These are phyloP conservation scores for Alternaria panax DNA, from an alignment of 2,329 filamentous ascomycete species.

Conservation along the genomic window DNA sequence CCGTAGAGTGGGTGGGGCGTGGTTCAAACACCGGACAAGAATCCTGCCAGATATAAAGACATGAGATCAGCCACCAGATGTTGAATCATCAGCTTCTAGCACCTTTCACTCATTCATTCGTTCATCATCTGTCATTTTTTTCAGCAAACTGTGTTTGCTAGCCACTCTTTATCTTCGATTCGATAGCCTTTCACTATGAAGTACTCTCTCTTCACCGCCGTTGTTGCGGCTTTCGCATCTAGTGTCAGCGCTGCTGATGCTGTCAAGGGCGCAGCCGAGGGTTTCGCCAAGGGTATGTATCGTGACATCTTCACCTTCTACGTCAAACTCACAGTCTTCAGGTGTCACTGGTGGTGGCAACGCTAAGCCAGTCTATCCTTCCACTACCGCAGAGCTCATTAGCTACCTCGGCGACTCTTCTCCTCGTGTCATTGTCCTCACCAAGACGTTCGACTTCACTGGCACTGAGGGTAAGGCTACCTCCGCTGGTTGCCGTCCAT, in stretches of 20 bases:
- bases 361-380: slow-evolving; percentile 32
- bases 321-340: slow-evolving; percentile 1
- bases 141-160: slow-evolving; percentile 33
- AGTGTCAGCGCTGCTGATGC: slow-evolving; percentile 32
- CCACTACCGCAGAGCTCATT: slow-evolving; percentile 59
- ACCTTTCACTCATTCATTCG: slow-evolving; percentile 20
- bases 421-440: slow-evolving; percentile 65
- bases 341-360: slow-evolving; percentile 35
- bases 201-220: slow-evolving; percentile 27
- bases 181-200: slow-evolving; percentile 23
- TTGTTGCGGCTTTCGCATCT: slow-evolving; percentile 27
- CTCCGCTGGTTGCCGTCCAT: slow-evolving; percentile 64
- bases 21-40: slow-evolving; percentile 14
- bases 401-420: slow-evolving; percentile 64
- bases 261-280: slow-evolving; percentile 36
- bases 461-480: slow-evolving; percentile 62
- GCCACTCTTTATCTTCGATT: slow-evolving; percentile 24
- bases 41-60: slow-evolving; percentile 22
- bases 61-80: background rate
- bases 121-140: background rate
- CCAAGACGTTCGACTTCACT: slow-evolving; percentile 64
- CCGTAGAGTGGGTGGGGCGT: slow-evolving; percentile 17
- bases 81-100: background rate
- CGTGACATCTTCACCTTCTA: rapidly evolving
- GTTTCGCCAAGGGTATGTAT: slow-evolving; percentile 34